Percentiles rank a stretch among this genome's conserved stretches.
Conservation (phyloP, 139 green algal genomes). For the Spirogloea muscicola region DNA sequence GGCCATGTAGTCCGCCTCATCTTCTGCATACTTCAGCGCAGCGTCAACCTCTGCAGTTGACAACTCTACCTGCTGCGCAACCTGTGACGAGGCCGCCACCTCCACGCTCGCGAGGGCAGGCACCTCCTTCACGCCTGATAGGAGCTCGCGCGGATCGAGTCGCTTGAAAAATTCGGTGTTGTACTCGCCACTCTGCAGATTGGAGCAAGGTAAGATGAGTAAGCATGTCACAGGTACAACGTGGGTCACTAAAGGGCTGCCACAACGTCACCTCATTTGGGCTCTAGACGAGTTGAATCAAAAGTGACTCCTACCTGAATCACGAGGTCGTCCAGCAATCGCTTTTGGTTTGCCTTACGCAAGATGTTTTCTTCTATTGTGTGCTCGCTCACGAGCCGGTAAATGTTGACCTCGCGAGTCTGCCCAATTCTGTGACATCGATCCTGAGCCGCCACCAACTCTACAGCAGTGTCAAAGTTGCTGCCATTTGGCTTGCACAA, state of each 20-base stretch:
- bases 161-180: constrained; percentile 48
- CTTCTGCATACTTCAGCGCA: constrained; percentile 30
- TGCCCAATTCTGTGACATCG: constrained; percentile 95
- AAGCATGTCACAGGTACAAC: not conserved
- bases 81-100: too few relatives aligned
- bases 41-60: constrained; percentile 26
- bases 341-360: constrained; percentile 93
- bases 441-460: too few relatives aligned
- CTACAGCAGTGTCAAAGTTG: too few relatives aligned
- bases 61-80: too few relatives aligned
- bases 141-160: constrained; percentile 41
- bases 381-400: constrained; percentile 81
- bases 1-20: constrained; percentile 32
- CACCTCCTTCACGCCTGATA: constrained; percentile 12
- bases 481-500: too few relatives aligned
- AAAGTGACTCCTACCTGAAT: constrained; percentile 61
- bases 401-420: constrained; percentile 94
- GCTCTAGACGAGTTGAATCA: too few relatives aligned
- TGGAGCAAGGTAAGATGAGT: too few relatives aligned
- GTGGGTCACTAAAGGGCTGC: too few relatives aligned
- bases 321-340: constrained; percentile 89
- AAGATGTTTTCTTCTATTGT: constrained; percentile 99
- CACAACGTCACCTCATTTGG: too few relatives aligned
- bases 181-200: constrained; percentile 37
- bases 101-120: too few relatives aligned